Percentiles rank a stretch among this genome's conserved stretches.
phyloP scores from a whole-genome alignment of 2,329 filamentous ascomycete species.

The Colletotrichum liaoningense region DNA sequence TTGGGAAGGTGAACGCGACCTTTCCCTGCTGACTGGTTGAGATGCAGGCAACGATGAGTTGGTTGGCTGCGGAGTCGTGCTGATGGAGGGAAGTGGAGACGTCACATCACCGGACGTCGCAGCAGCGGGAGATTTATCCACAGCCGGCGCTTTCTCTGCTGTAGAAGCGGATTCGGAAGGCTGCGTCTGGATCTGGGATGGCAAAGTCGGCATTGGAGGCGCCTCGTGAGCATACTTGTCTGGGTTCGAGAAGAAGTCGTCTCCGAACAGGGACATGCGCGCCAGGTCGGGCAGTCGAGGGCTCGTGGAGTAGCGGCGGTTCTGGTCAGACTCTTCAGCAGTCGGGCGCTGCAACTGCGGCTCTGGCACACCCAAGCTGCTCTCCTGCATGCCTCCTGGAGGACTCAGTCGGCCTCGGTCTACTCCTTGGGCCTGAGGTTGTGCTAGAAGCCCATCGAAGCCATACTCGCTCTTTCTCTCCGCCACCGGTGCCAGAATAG shows the following conservation, averaged over 20 bases:
- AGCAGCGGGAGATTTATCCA: neutral
- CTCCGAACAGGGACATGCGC: constrained; percentile 70
- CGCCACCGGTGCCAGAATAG: constrained; percentile 62
- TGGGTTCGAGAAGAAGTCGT: constrained; percentile 64
- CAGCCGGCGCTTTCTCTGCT: neutral
- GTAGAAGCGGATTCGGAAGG: neutral
- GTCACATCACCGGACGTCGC: neutral
- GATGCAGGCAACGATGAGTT: neutral
- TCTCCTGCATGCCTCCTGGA: constrained; percentile 28
- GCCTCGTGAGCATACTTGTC: constrained; percentile 40
- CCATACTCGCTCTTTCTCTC: constrained; percentile 71
- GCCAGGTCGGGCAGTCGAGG: constrained; percentile 68
- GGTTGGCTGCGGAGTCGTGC: neutral
- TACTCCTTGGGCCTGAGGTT: constrained; percentile 32
- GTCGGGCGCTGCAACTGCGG: constrained; percentile 34
- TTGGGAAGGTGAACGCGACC: neutral
- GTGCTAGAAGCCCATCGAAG: constrained; percentile 55
- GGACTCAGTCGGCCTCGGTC: constrained; percentile 1
- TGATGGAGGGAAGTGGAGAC: constrained; percentile 4
- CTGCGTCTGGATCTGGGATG: constrained; percentile 4
- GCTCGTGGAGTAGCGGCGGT: constrained; percentile 58
- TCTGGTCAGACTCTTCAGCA: constrained; percentile 20
- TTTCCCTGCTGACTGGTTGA: neutral
- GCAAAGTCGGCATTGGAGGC: constrained; percentile 41
- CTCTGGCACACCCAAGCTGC: constrained; percentile 4